Evolutionary conservation across 257 asterid genomes (phyloP), one percentile per base, ranked within the genome.

Genomic region (Solanum tarijense): DNA sequence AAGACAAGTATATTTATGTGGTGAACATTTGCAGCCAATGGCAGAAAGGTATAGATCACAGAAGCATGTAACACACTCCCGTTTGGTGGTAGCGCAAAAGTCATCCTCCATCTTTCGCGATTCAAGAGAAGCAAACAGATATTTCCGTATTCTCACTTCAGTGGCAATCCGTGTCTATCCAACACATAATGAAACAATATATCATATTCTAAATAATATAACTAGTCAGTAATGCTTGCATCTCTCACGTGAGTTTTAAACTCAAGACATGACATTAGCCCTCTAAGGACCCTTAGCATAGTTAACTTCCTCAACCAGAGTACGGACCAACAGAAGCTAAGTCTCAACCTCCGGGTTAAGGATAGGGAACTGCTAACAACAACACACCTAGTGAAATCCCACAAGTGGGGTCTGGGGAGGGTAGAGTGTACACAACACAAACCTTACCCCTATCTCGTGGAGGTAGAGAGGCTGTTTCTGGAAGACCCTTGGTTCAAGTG

Each of bases 1-100:
- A 39, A 90, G 90, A 88, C 99, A 97, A 71, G 95, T 66, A 55
- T 91, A 94, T 88, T 66, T 90, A 46, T 84, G 90, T 14, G 98
- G 95, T 60, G 98, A 96, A 89, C 99, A 97, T 6, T 90, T 81
- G 87, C 99, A 96, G 11, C 90, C 84, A 55, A 92, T 90, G 12
- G 93, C 93, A 55, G 99, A 95, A 72, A 96, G 92, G 93, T 94
- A 93, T 69, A 96, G 82, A 89, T 97, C 98, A 35, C 87, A 95
- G 5, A 74, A 90, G 92, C 99, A 97, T 83, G 91, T 75, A 91
- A 89, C 20, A 86, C 99, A 96, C 86, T 94, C 98, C 91, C 87
- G 75, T 91, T 92, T 94, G 25, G 89, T 21, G 52, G 76, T 85
- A 62, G 72, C 66, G 46, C 88, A 92, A 35, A 90, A 62, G 39